Evolutionary conservation across 2,329 filamentous ascomycete genomes (phyloP).

Genomic region (Colletotrichum phormii): DNA sequence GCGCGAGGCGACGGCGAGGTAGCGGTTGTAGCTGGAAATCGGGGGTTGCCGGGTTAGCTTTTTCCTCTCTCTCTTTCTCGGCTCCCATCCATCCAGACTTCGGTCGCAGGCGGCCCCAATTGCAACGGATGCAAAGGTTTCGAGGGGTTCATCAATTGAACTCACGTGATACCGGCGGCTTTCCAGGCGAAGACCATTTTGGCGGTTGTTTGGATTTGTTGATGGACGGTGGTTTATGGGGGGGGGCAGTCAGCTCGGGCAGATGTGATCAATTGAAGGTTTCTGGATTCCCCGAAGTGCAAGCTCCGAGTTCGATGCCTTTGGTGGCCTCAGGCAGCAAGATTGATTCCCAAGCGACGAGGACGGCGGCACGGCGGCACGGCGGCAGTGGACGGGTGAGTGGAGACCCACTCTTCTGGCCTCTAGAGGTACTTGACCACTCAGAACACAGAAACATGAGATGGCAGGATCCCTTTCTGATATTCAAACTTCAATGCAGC

Average conservation of each 20-base stretch:
- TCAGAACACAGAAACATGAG: neutral
- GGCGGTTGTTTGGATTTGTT: conserved; percentile 52
- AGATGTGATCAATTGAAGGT: conserved; percentile 50
- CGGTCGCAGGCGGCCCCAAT: neutral
- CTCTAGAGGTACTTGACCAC: neutral
- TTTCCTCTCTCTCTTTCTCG: too few relatives aligned
- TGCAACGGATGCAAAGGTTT: neutral
- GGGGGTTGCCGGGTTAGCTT: conserved; percentile 48
- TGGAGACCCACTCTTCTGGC: neutral
- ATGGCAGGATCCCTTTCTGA: neutral
- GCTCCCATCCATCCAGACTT: too few relatives aligned
- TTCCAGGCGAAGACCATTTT: conserved; percentile 99
- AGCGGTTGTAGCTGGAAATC: conserved; percentile 93
- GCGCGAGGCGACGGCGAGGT: conserved; percentile 94
- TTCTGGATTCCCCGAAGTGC: conserved; percentile 36
- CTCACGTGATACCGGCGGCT: conserved; percentile 95
- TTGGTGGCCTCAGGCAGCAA: conserved; percentile 29
- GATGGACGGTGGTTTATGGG: conserved; percentile 45
- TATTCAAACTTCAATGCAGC: neutral
- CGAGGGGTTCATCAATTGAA: conserved; percentile 47
- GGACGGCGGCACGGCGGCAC: neutral
- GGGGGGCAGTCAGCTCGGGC: conserved; percentile 41
- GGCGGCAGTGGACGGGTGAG: neutral
- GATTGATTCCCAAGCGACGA: neutral
- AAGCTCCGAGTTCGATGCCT: conserved; percentile 40